Conservation (phyloP, 2,329 filamentous ascomycete genomes). For the Alternaria ventricosa region DNA sequence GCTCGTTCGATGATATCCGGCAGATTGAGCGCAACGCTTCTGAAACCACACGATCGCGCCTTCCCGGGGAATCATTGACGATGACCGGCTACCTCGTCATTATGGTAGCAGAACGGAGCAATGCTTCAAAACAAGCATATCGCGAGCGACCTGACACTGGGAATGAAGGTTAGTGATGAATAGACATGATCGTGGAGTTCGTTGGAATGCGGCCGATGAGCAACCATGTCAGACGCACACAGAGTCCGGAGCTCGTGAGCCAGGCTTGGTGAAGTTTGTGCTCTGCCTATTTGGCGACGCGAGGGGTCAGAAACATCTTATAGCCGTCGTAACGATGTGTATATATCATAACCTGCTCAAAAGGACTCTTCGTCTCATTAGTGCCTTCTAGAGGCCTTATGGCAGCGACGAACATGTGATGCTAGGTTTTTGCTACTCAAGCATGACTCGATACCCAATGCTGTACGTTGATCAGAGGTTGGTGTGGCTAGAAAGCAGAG, state of each 20-base stretch:
- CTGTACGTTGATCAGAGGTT: background rate
- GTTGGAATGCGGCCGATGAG: background rate
- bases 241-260: background rate
- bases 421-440: background rate
- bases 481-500: background rate
- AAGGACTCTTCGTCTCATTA: background rate
- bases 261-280: background rate
- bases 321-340: conserved; percentile 49
- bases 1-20: background rate
- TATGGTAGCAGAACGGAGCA: background rate
- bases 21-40: background rate
- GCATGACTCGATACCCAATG: background rate
- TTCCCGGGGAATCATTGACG: background rate
- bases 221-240: background rate
- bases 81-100: background rate
- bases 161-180: background rate
- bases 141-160: background rate
- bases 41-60: background rate
- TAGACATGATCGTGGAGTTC: background rate
- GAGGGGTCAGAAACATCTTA: conserved; percentile 52
- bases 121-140: background rate
- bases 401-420: background rate
- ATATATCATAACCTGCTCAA: background rate
- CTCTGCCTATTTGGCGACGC: background rate
- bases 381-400: background rate